phyloP scores from a whole-genome alignment of 1,284 basidiomycete genomes.

The Heterobasidion occidentale region DNA sequence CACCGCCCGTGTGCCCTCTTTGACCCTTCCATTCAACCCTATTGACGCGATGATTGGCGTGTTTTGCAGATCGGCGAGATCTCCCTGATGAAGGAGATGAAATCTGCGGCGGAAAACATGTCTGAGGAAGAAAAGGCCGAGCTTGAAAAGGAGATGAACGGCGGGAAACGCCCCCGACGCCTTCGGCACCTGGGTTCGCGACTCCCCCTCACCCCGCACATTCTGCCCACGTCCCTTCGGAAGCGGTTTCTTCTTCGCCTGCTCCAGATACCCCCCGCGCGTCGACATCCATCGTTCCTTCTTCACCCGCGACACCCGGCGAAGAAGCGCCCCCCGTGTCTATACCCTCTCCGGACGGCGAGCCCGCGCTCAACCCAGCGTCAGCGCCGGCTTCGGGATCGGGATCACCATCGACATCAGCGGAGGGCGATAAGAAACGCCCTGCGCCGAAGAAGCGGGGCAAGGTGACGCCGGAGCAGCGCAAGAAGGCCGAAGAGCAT shows the following conservation, averaged over 20 bases:
- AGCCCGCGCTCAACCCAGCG: background rate
- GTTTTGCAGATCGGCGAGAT: constrained; percentile 82
- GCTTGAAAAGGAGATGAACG: constrained; percentile 66
- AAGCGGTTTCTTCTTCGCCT: background rate
- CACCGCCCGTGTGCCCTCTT: no score
- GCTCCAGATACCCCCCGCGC: background rate
- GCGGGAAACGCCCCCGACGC: constrained; percentile 11
- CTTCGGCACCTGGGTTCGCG: constrained; percentile 8
- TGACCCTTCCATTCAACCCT: no score
- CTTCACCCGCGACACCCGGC: background rate
- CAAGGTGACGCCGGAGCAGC: constrained; percentile 79
- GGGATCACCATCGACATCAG: constrained; percentile 13
- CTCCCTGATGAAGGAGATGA: constrained; percentile 89
- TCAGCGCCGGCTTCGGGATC: constrained; percentile 1
- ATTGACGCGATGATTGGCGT: background rate
- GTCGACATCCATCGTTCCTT: constrained; percentile 2
- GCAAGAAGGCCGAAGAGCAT: constrained; percentile 72
- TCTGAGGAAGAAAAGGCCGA: constrained; percentile 90
- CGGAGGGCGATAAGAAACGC: constrained; percentile 23
- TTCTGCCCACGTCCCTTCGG: background rate
- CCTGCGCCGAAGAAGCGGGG: constrained; percentile 37
- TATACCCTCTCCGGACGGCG: background rate
- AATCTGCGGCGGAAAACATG: constrained; percentile 68
- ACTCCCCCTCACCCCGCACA: constrained; percentile 7
- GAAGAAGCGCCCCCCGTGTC: background rate